These are phyloP conservation scores for Leccinum pachyderme DNA, from an alignment of 1,284 basidiomycete species.

Conservation along the genomic window DNA sequence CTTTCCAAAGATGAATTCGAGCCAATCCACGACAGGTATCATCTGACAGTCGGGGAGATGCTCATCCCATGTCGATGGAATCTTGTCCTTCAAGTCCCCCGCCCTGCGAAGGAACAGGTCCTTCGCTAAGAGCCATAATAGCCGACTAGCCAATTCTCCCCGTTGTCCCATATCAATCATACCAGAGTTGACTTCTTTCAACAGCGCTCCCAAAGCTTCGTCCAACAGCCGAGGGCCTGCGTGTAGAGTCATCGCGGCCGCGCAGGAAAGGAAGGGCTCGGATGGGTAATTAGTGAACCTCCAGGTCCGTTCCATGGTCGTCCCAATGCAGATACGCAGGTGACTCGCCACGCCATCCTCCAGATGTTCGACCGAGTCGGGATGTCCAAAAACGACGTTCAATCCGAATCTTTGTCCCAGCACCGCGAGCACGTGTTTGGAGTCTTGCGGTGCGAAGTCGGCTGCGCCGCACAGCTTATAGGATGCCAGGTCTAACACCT, in stretches of 20 bases:
- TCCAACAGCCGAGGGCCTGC: background rate
- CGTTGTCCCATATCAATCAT: background rate
- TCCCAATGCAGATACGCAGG: background rate
- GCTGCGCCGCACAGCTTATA: background rate
- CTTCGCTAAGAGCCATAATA: slow-evolving; percentile 11
- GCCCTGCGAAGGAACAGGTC: background rate
- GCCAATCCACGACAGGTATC: slow-evolving; percentile 6
- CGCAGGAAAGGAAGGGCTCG: slow-evolving; percentile 1
- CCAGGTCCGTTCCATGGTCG: background rate
- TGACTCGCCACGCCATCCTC: background rate
- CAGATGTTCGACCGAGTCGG: background rate
- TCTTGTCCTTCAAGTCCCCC: background rate
- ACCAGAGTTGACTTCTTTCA: background rate
- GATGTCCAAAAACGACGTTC: background rate
- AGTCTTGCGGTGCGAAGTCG: background rate
- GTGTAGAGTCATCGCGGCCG: background rate
- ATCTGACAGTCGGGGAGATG: slow-evolving; percentile 5
- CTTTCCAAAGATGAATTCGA: slow-evolving; percentile 17
- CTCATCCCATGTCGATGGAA: background rate
- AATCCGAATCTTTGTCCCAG: slow-evolving; percentile 1
- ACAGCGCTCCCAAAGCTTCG: background rate
- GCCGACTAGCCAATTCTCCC: background rate
- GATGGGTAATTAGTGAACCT: background rate
- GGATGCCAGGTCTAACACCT: background rate
- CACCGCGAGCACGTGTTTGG: background rate